phyloP scores from a whole-genome alignment of 1,284 basidiomycete genomes.

The Boletellus deceptivus region DNA sequence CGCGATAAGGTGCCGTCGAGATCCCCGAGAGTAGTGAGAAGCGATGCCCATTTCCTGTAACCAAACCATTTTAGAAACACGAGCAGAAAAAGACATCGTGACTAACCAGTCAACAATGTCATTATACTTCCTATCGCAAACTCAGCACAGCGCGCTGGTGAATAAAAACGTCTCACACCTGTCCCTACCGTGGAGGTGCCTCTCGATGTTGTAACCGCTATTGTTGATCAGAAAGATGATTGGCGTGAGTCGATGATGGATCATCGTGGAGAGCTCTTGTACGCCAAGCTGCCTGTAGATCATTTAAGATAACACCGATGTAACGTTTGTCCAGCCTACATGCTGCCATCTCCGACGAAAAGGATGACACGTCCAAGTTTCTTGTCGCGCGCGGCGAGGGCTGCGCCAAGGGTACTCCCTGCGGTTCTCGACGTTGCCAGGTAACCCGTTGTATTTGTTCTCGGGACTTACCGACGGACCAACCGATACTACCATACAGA shows the following conservation, averaged over 20 bases:
- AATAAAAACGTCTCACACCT: conserved; percentile 27
- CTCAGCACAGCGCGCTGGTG: conserved; percentile 30
- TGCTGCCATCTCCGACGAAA: conserved; percentile 84
- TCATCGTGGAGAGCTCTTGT: conserved; percentile 80
- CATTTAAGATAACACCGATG: not conserved
- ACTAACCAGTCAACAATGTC: conserved; percentile 64
- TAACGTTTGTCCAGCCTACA: conserved; percentile 42
- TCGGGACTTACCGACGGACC: conserved; percentile 64
- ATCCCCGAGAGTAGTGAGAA: conserved; percentile 61
- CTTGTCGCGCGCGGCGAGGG: conserved; percentile 73
- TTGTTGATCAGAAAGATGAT: conserved; percentile 90
- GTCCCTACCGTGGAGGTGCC: conserved; percentile 67
- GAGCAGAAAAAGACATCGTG: not conserved
- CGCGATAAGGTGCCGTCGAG: conserved; percentile 51
- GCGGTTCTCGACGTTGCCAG: conserved; percentile 17
- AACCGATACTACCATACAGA: conserved; percentile 86
- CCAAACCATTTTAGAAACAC: conserved; percentile 6
- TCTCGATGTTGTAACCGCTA: conserved; percentile 87
- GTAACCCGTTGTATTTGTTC: conserved; percentile 9
- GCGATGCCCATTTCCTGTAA: conserved; percentile 52
- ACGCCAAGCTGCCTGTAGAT: conserved; percentile 62
- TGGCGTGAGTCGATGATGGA: conserved; percentile 64
- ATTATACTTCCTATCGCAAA: conserved; percentile 61
- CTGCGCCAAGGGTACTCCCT: conserved; percentile 67
- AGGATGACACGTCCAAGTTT: conserved; percentile 69